Conservation (phyloP, 2,329 filamentous ascomycete species). For the Hymenoscyphus salicellus region DNA sequence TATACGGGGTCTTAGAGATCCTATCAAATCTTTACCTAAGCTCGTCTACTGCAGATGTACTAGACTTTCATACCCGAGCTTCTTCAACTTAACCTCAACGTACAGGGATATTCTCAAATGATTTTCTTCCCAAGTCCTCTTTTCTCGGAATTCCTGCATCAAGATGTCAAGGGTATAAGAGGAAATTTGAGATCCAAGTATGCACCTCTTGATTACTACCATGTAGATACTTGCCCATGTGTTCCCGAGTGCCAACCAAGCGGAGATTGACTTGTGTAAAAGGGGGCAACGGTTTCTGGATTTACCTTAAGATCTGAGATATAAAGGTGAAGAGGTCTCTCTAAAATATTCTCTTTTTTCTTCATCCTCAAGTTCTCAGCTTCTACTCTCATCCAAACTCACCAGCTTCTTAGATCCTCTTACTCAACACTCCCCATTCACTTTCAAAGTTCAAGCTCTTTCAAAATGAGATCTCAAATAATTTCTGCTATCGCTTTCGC, state of each 20-base stretch:
- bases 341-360: not conserved
- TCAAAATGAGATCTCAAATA: constrained; percentile 31
- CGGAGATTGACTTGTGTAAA: not conserved
- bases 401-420: not conserved
- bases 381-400: constrained; percentile 4
- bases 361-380: constrained; percentile 8
- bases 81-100: not conserved
- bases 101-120: not conserved
- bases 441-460: not conserved
- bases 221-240: constrained; percentile 5
- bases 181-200: not conserved
- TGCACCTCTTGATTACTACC: constrained; percentile 17
- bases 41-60: not conserved
- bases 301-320: not conserved
- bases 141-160: not conserved
- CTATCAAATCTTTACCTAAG: not conserved
- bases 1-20: not conserved
- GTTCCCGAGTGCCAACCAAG: not conserved
- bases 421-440: not conserved
- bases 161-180: not conserved
- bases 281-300: not conserved
- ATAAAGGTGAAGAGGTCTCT: not conserved
- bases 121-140: not conserved
- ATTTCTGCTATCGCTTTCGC: constrained; percentile 22
- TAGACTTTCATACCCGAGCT: not conserved